Conservation (phyloP, 176 grass and related monocot species). For the Tillandsia fasciculata region DNA sequence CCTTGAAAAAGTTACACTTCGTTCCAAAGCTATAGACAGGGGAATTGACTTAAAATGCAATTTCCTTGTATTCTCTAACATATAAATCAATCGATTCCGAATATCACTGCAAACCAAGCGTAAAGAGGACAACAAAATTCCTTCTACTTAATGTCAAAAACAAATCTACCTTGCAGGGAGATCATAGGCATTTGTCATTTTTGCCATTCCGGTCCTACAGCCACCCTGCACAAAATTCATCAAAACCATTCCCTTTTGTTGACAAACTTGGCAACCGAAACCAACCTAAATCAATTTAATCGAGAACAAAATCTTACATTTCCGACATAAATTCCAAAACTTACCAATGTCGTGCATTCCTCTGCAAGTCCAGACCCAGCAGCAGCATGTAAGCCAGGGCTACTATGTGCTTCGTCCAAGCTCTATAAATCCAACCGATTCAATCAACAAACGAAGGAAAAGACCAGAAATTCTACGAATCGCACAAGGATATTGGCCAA, state of each 20-base stretch:
- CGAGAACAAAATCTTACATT: background rate
- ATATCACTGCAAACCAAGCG: too few relatives aligned
- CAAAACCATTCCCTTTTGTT: background rate
- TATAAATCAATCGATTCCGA: too few relatives aligned
- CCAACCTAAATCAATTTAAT: background rate
- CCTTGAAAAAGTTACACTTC: too few relatives aligned
- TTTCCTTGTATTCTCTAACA: too few relatives aligned
- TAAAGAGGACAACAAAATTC: too few relatives aligned
- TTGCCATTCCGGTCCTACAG: conserved; percentile 84
- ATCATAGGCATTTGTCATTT: conserved; percentile 94
- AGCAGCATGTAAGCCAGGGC: conserved; percentile 69
- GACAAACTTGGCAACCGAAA: background rate
- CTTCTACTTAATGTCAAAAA: background rate
- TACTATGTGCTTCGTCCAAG: conserved; percentile 92
- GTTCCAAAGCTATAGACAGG: too few relatives aligned
- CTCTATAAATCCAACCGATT: conserved; percentile 28
- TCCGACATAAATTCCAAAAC: background rate
- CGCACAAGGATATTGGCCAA: too few relatives aligned
- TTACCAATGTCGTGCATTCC: conserved; percentile 85
- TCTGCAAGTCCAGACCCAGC: conserved; percentile 70
- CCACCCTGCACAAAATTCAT: conserved; percentile 50
- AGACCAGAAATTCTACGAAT: background rate
- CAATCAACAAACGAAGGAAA: background rate
- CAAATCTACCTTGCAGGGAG: conserved; percentile 57
- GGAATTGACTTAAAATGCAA: too few relatives aligned